Base-by-base conservation (phyloP, 352 stramenopile genomes). In the Globisporangium takayamanum region DNA sequence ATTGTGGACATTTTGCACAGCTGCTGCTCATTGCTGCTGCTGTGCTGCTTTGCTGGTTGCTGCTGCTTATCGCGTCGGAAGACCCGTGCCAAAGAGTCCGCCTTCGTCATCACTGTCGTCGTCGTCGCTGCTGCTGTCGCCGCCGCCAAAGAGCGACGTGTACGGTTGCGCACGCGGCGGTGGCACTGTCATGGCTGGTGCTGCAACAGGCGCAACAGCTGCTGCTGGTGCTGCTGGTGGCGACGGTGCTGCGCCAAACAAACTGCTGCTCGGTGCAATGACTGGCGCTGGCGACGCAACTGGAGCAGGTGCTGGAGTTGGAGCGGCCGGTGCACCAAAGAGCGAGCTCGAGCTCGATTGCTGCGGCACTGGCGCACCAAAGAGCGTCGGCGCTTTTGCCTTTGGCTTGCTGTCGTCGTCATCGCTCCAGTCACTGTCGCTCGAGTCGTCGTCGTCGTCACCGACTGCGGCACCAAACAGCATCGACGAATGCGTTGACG, bases 91-190 rank as follows among this genome's bases (percentile, higher is more conserved):
- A 65, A 94, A 92, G 30, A 94, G 71, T 5, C 82, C 80, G 26
- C 78, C 77, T 69, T 84, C 78, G 52, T 89, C 82, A 37, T 94
- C 84, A 52, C 78, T 89, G 64, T 94, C 84, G 51, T 77, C 80
- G 59, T 80, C 74, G 50, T 70, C 80, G 56, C 76, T 73, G 66
- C 72, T 82, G 45, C 67, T 80, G 64, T 76, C 79, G 54, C 71
- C 79, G 15, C 60, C 76, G 16, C 69, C 70, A 58, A 93, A 93
- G 4, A 93, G 67, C 36, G 80, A 90, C 16, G 54, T 74, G 62
- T 85, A 87, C 39, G 73, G 70, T 53, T 68, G 54, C 39, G 59
- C 53, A 18, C 64, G 51, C 14, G 36, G 68, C 11, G 66, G 63
- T 16, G 55, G 62, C 45, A 58, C 44, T 6, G 49, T 30, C 6